phyloP scores from a whole-genome alignment of 176 grass and related monocot species.

The Alopecurus myosuroides region DNA sequence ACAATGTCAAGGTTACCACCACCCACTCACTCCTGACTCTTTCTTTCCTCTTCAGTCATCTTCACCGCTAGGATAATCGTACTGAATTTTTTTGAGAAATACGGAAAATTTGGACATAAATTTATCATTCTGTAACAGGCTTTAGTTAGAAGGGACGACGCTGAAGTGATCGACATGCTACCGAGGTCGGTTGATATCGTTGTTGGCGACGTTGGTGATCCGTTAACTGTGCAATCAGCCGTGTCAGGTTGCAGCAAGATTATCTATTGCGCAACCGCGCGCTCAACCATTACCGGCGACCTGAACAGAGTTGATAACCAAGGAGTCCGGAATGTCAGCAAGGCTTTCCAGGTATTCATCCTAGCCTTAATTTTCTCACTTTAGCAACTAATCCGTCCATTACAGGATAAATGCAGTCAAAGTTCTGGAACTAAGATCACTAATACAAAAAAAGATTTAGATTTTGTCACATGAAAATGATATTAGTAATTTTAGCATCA shows the following conservation, averaged over 20 bases:
- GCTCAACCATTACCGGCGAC: slow-evolving; percentile 90
- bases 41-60: too few species aligned
- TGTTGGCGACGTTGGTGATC: slow-evolving; percentile 91
- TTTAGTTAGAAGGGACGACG: slow-evolving; percentile 79
- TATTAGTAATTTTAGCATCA: not conserved
- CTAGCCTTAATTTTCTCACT: not conserved
- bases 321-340: slow-evolving; percentile 81
- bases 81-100: too few species aligned
- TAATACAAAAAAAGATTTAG: too few species aligned
- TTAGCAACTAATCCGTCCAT: not conserved
- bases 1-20: too few species aligned
- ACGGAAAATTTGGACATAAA: not conserved
- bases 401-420: not conserved
- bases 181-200: slow-evolving; percentile 78
- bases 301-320: slow-evolving; percentile 92
- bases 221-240: slow-evolving; percentile 56
- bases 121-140: slow-evolving; percentile 38
- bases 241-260: slow-evolving; percentile 88
- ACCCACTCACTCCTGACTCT: too few species aligned
- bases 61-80: too few species aligned
- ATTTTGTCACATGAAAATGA: not conserved
- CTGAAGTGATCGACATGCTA: slow-evolving; percentile 88
- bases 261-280: slow-evolving; percentile 96
- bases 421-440: not conserved
- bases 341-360: slow-evolving; percentile 81